Evolutionary conservation across 2,329 filamentous ascomycete genomes (phyloP), one percentile per base, ranked within the genome.

Genomic region (Rasamsonia emersonii): DNA sequence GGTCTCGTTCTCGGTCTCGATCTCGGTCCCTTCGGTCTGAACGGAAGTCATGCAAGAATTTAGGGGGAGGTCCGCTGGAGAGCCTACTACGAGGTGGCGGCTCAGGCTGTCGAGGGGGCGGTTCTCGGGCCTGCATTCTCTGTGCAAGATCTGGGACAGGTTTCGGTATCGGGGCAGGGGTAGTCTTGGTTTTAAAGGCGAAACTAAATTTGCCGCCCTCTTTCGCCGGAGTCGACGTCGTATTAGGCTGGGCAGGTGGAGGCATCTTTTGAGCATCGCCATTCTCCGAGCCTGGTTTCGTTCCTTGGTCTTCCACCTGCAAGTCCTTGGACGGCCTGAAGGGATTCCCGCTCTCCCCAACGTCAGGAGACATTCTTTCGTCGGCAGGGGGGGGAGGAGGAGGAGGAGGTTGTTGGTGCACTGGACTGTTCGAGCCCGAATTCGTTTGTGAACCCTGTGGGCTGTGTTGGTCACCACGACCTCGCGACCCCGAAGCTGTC

Each of bases 151-250:
- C 70, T 24, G 64, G 51, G 24, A 71, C 68, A 17, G 65, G 59
- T 40, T 70, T 70, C 28, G 64, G 62, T 36, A 68, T 65, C 39
- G 71, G 64, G 16, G 65, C 61, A 13, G 78, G 68, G 3, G 71
- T 67, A 14, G 77, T 74, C 51, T 82, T 89, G 35, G 79, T 73
- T 54, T 95, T 95, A 58, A 96, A 86, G 1, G 86, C 86, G 56
- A 96, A 96, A 54, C 86, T 93, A 50, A 95, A 93, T 59, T 89
- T 91, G 26, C 77, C 76, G 3, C 65, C 64, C 37, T 67, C 64
- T 51, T 67, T 55, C 38, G 37, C 39, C 9, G 59, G 50, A 38
- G 71, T 66, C n/a, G 73, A 66, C 4, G 73, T 69, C 2, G 68
- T 64, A 13, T 71, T 66, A 6, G 28, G 10, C 2, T 73, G 71